These are phyloP conservation scores for Pleoardoris graminearum DNA, from an alignment of 2,329 filamentous ascomycete genomes.

Conservation along the genomic window DNA sequence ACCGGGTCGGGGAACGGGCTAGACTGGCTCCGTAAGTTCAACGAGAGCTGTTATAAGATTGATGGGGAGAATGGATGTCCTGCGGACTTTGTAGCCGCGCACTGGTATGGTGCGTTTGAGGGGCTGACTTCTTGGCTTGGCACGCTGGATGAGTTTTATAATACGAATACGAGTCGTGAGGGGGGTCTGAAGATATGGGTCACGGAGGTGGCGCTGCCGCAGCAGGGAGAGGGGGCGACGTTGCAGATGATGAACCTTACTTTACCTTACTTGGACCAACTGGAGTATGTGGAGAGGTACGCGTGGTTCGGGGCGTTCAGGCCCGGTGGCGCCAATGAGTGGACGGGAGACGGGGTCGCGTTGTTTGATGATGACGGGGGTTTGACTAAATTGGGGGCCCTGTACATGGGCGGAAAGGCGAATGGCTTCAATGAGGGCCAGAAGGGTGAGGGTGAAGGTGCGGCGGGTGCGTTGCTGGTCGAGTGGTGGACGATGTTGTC, in stretches of 20 bases:
- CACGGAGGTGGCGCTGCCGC: constrained; percentile 71
- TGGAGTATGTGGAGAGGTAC: constrained; percentile 51
- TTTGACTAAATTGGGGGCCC: constrained; percentile 36
- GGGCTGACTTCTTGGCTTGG: constrained; percentile 69
- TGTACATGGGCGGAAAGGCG: constrained; percentile 42
- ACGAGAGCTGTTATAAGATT: constrained; percentile 58
- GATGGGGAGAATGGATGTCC: constrained; percentile 49
- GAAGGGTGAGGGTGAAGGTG: constrained; percentile 36
- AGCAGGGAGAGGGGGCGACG: constrained; percentile 60
- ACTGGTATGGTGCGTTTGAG: constrained; percentile 67
- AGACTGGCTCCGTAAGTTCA: constrained; percentile 69
- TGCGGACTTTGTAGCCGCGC: constrained; percentile 56
- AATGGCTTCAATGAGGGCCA: constrained; percentile 35
- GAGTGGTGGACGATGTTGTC: constrained; percentile 8
- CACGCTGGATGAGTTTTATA: constrained; percentile 58
- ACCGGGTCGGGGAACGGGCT: constrained; percentile 63
- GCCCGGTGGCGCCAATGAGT: constrained; percentile 38
- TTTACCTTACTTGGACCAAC: constrained; percentile 67
- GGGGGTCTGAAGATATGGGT: constrained; percentile 66
- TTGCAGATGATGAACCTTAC: constrained; percentile 72
- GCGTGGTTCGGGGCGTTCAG: constrained; percentile 44
- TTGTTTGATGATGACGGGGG: constrained; percentile 38
- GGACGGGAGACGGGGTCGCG: constrained; percentile 42
- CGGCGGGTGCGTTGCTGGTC: constrained; percentile 4
- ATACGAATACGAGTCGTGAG: constrained; percentile 54